phyloP scores from a whole-genome alignment of 768 basidiomycete species.

The Tephrocybe sp. region DNA sequence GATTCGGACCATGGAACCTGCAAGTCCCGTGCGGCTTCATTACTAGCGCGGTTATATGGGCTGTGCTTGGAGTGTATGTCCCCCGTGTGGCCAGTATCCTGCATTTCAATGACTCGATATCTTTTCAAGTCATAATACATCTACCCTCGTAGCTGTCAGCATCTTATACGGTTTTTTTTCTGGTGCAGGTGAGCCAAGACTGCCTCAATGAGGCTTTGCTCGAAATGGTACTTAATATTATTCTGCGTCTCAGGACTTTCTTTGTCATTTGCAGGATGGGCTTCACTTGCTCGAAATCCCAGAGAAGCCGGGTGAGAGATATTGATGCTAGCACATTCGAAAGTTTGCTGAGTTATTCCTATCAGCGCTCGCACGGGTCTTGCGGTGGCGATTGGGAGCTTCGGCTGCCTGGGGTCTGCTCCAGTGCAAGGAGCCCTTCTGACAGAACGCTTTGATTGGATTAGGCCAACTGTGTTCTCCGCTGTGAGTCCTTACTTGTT shows the following conservation, averaged over 20 bases:
- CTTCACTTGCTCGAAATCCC: conserved; percentile 30
- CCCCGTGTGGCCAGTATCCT: not conserved
- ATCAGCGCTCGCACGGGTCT: conserved; percentile 37
- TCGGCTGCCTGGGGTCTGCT: conserved; percentile 31
- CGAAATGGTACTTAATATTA: no score
- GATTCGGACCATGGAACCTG: conserved; percentile 31
- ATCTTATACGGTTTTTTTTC: conserved; percentile 50
- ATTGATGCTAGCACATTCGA: not conserved
- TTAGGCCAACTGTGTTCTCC: conserved; percentile 31
- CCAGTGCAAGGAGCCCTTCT: conserved; percentile 38
- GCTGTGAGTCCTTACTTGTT: conserved; percentile 25
- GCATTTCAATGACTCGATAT: not conserved
- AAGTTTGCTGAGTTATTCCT: not conserved
- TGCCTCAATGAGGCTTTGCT: no score
- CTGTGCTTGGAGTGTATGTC: conserved; percentile 35
- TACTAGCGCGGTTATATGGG: conserved; percentile 41
- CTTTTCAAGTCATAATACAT: conserved; percentile 29
- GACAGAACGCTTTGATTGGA: conserved; percentile 29
- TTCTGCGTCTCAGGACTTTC: conserved; percentile 32
- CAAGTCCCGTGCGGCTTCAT: conserved; percentile 33
- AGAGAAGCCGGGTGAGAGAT: conserved; percentile 34
- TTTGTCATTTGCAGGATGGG: conserved; percentile 28
- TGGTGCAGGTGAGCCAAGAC: conserved; percentile 39
- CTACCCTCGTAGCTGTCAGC: conserved; percentile 38
- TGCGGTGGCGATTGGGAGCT: conserved; percentile 31